These are phyloP conservation scores for Nemania diffusa DNA, from an alignment of 2,329 filamentous ascomycete species.

Conservation along the genomic window DNA sequence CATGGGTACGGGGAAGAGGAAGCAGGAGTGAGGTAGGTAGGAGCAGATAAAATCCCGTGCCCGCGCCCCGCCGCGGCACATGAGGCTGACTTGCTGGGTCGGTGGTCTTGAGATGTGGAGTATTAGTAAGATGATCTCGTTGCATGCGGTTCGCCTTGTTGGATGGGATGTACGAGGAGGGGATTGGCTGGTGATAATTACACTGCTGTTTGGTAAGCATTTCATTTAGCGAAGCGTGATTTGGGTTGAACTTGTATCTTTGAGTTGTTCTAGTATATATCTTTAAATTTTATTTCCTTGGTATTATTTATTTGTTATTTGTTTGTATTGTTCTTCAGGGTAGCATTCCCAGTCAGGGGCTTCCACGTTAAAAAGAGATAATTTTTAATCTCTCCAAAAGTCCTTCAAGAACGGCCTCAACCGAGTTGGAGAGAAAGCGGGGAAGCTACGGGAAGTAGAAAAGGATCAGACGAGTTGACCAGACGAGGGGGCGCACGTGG, in stretches of 20 bases:
- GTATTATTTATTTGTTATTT: neutral
- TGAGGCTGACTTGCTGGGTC: neutral
- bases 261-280: too few species aligned
- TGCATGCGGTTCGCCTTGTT: neutral
- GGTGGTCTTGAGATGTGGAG: neutral
- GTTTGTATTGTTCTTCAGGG: neutral
- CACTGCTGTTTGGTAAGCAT: too few species aligned
- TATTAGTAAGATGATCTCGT: neutral
- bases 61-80: neutral
- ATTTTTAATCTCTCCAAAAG: too few species aligned
- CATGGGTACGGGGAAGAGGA: neutral
- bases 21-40: neutral
- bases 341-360: neutral
- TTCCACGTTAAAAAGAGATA: neutral
- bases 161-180: neutral
- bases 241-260: neutral
- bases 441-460: neutral
- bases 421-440: slow-evolving; percentile 7
- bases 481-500: neutral
- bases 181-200: neutral
- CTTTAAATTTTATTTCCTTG: neutral
- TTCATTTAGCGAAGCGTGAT: neutral
- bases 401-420: neutral
- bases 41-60: neutral
- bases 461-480: neutral